These are phyloP conservation scores for Coniochaeta sp. DNA, from an alignment of 2,329 filamentous ascomycete genomes.

Conservation along the genomic window DNA sequence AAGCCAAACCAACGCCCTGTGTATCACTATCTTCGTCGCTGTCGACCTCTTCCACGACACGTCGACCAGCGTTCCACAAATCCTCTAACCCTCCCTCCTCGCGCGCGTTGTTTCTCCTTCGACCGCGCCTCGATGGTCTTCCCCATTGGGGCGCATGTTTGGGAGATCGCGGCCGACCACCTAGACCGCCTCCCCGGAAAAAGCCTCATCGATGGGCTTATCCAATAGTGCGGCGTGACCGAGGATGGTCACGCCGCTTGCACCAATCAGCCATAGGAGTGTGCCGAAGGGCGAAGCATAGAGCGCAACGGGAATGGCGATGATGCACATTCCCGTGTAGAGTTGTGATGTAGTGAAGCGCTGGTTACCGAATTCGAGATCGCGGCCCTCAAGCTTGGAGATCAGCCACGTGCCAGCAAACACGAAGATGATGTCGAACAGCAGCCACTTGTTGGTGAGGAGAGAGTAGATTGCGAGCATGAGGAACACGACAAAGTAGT, in stretches of 20 bases:
- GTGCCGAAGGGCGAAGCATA: slow-evolving; percentile 78
- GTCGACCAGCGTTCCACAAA: slow-evolving; percentile 28
- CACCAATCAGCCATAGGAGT: slow-evolving; percentile 91
- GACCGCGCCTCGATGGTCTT: slow-evolving; percentile 94
- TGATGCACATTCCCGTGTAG: slow-evolving; percentile 78
- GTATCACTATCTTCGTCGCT: slow-evolving; percentile 49
- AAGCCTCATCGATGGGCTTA: slow-evolving; percentile 99
- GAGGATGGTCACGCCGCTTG: slow-evolving; percentile 85
- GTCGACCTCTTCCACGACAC: slow-evolving; percentile 62
- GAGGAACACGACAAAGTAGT: slow-evolving; percentile 88
- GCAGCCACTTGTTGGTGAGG: slow-evolving; percentile 75
- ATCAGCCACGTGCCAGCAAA: slow-evolving; percentile 85
- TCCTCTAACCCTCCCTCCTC: slow-evolving; percentile 35
- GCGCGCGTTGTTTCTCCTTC: slow-evolving; percentile 48
- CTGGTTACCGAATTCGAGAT: slow-evolving; percentile 78
- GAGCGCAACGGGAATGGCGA: slow-evolving; percentile 78
- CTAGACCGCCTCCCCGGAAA: slow-evolving; percentile 99
- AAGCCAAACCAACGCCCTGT: slow-evolving; percentile 44
- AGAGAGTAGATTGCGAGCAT: slow-evolving; percentile 96
- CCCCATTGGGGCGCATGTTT: slow-evolving; percentile 88
- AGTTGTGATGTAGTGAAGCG: slow-evolving; percentile 86
- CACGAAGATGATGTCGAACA: slow-evolving; percentile 89
- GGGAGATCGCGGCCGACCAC: slow-evolving; percentile 99
- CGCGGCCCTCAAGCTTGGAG: slow-evolving; percentile 78
- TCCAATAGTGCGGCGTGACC: slow-evolving; percentile 95